These are phyloP conservation scores for Microbotryum scabiosae DNA, from an alignment of 1,284 basidiomycete genomes.

Conservation along the genomic window DNA sequence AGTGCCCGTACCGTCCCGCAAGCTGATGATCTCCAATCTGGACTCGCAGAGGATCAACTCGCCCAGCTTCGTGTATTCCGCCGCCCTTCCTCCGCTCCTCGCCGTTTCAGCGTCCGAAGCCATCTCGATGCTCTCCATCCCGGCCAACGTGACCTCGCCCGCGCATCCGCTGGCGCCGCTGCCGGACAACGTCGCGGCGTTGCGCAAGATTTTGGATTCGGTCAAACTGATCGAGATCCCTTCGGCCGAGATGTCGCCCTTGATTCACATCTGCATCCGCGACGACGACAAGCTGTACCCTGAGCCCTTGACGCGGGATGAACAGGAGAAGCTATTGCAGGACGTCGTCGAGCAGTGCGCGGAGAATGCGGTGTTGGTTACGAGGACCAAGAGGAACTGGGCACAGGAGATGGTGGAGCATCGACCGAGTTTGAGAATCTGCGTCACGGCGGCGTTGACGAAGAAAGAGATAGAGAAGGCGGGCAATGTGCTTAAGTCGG, in stretches of 20 bases:
- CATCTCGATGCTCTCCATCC: constrained; percentile 38
- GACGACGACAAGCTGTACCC: constrained; percentile 46
- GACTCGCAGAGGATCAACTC: constrained; percentile 80
- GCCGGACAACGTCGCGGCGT: constrained; percentile 67
- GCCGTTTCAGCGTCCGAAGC: constrained; percentile 71
- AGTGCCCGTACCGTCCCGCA: neutral
- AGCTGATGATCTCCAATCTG: neutral
- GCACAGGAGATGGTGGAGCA: constrained; percentile 75
- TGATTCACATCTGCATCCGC: constrained; percentile 75
- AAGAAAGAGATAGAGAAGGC: constrained; percentile 91
- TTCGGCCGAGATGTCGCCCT: constrained; percentile 71
- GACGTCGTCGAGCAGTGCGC: constrained; percentile 64
- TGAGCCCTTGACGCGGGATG: constrained; percentile 51
- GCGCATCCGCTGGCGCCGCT: constrained; percentile 50
- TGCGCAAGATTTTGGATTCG: constrained; percentile 66
- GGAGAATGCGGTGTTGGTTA: constrained; percentile 64
- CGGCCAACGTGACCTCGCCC: constrained; percentile 26
- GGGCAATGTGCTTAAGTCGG: constrained; percentile 61
- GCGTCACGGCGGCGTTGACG: constrained; percentile 64
- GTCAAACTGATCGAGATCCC: constrained; percentile 70
- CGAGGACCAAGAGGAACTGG: constrained; percentile 66
- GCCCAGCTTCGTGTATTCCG: constrained; percentile 91
- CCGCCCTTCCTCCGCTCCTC: constrained; percentile 82
- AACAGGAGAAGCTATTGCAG: constrained; percentile 70
- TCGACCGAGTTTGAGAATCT: constrained; percentile 78